These are phyloP conservation scores for Acanthamoeba quina DNA, from an alignment of 208 protist genomes.

Conservation along the genomic window DNA sequence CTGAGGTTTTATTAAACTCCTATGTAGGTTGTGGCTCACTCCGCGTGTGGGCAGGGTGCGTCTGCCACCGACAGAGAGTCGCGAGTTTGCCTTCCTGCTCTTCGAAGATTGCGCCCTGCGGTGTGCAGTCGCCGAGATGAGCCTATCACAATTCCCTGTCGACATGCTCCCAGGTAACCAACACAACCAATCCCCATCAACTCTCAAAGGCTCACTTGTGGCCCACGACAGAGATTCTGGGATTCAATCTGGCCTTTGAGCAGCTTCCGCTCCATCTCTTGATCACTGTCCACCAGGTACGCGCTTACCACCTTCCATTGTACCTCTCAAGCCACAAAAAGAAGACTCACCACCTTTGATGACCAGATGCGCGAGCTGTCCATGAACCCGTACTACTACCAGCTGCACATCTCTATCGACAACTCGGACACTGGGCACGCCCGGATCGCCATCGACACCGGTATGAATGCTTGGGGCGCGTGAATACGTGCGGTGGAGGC, in stretches of 20 bases:
- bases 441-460: slow-evolving; percentile 34
- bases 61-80: slow-evolving; percentile 3
- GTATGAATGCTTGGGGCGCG: not conserved
- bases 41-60: not conserved
- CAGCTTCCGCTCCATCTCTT: slow-evolving; percentile 68
- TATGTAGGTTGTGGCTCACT: not conserved
- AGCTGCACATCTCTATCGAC: slow-evolving; percentile 71
- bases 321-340: not conserved
- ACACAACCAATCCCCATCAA: not conserved
- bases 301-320: too few species aligned
- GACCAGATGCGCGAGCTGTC: not conserved
- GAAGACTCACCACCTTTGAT: not conserved
- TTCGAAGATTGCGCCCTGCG: slow-evolving; percentile 40
- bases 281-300: slow-evolving; percentile 48
- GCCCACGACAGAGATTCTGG: not conserved
- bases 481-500: not conserved
- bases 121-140: not conserved
- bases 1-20: too few species aligned
- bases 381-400: slow-evolving; percentile 64
- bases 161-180: slow-evolving; percentile 14
- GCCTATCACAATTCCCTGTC: not conserved
- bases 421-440: slow-evolving; percentile 66
- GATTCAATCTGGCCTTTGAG: slow-evolving; percentile 18
- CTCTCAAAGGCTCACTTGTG: not conserved
- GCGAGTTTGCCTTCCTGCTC: slow-evolving; percentile 19